Evolutionary conservation across 225 moss, liverwort and hornwort genomes (phyloP), one percentile per base, ranked within the genome.

Genomic region (Bryoerythrophyllum caledonicum): DNA sequence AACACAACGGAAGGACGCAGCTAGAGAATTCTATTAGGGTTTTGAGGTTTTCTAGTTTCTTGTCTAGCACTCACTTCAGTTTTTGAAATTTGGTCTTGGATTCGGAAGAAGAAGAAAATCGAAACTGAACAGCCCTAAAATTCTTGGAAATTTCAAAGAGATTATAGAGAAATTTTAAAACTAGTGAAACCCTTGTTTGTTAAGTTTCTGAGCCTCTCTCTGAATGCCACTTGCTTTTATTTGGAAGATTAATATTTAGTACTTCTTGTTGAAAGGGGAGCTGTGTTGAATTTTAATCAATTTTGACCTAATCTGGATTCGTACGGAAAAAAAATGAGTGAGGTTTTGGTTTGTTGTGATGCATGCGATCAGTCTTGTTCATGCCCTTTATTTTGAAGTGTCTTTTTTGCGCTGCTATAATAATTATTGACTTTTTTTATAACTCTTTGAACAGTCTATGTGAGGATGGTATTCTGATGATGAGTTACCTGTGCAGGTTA

Each of bases 401-500:
- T 43, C 26, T 59, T 26, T 41, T 20, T 7, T 43, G 13, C 1
- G 28, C 48, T 46, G 28, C 10, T 49, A 20, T 7, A 19, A 10
- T 34, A 3, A 60, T 72, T 60, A 1, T 60, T 49, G 51, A 37
- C 34, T 15, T 34, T 37, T 34, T 3, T 53, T 35, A 25, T 15
- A 63, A 38, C 53, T 53, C 32, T 6, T 74, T 51, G 53, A 24
- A 74, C 17, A 51, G 16, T 37, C 12, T 7, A 24, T 19, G 16
- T 20, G 51, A n/a, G 51, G 24, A 63, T 35, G 17, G 23, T 37
- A 63, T 24, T 63, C 63, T 73, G 17, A 52, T 52, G 52, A 27
- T 23, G 25, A 10, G 23, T n/a, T 59, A 49, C 59, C 25, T 65
- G 57, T 78, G 65, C 78, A 72, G 72, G 25, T 78, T 28, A 78